These are phyloP conservation scores for Hemerocallis citrina DNA, from an alignment of 106 monocot species.

Conservation along the genomic window DNA sequence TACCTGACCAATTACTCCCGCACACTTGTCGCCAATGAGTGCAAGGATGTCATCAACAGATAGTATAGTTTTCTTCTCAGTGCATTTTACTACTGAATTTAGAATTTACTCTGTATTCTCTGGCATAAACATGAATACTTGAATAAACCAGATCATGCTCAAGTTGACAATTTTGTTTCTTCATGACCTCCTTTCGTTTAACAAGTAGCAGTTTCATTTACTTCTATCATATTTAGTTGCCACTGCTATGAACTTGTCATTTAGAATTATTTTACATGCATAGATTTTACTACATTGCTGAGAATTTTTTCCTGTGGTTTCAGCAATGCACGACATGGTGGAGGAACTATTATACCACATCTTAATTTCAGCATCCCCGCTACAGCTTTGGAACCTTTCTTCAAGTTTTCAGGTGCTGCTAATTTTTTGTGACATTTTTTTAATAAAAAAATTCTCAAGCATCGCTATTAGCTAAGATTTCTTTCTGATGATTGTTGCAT, in stretches of 20 bases:
- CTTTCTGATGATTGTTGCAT: background rate
- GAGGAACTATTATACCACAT: constrained; percentile 74
- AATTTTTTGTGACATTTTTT: background rate
- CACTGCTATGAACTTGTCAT: background rate
- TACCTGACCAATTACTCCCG: too few relatives aligned
- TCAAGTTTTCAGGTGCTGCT: constrained; percentile 62
- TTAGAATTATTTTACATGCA: background rate
- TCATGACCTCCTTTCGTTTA: too few relatives aligned
- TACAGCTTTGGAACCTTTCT: constrained; percentile 60
- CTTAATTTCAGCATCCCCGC: constrained; percentile 93
- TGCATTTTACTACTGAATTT: constrained; percentile 10
- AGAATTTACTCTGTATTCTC: background rate
- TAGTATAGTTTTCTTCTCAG: too few relatives aligned
- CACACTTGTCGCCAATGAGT: too few relatives aligned
- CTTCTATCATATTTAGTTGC: background rate
- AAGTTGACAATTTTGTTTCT: background rate
- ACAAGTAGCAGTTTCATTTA: background rate
- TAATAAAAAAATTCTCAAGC: background rate
- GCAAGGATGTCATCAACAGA: too few relatives aligned
- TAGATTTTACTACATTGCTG: background rate
- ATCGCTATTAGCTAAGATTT: background rate
- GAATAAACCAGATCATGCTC: background rate
- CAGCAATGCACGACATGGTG: constrained; percentile 89
- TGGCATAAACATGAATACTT: background rate
- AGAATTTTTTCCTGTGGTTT: constrained; percentile 1